Conservation (phyloP, 176 grass and related monocot species). For the Dendrocalamus sinicus region DNA sequence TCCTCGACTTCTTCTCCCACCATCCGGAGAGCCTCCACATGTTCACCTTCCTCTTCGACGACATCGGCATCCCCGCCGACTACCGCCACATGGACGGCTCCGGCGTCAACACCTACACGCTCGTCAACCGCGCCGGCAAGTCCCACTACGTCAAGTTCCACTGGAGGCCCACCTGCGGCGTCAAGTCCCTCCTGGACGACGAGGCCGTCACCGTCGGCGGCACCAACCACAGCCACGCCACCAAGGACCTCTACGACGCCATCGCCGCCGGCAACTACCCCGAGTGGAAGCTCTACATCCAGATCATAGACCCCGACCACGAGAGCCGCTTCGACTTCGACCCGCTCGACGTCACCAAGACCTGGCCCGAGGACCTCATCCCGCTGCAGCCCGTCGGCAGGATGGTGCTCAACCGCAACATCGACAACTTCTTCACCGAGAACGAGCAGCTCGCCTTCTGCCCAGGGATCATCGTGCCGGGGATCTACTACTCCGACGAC, state of each 20-base stretch:
- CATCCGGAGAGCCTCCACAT: conserved; percentile 96
- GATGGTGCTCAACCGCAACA: conserved; percentile 91
- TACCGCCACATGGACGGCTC: conserved; percentile 99
- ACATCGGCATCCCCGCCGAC: conserved; percentile 86
- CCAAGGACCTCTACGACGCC: conserved; percentile 81
- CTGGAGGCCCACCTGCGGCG: conserved; percentile 94
- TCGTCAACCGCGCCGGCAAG: conserved; percentile 80
- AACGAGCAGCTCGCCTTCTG: conserved; percentile 99
- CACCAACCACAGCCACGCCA: conserved; percentile 96
- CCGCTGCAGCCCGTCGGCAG: conserved; percentile 90
- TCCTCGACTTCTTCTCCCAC: conserved; percentile 98
- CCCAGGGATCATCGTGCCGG: conserved; percentile 81
- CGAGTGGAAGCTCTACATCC: conserved; percentile 89
- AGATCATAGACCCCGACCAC: conserved; percentile 78
- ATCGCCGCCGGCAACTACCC: conserved; percentile 90
- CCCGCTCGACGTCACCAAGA: conserved; percentile 97
- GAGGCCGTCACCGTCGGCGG: conserved; percentile 85
- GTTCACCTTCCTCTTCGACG: conserved; percentile 97
- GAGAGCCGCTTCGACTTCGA: conserved; percentile 84
- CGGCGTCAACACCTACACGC: conserved; percentile 92
- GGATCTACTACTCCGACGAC: conserved; percentile 95
- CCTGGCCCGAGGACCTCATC: conserved; percentile 90
- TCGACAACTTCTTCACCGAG: conserved; percentile 95
- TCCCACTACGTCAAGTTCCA: conserved; percentile 96
- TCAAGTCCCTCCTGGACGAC: conserved; percentile 73